A percentile compares a stretch with the other conserved stretches of the same genome.
These are phyloP conservation scores for Curvularia sp. DNA, from an alignment of 2,329 filamentous ascomycete genomes.

Conservation along the genomic window DNA sequence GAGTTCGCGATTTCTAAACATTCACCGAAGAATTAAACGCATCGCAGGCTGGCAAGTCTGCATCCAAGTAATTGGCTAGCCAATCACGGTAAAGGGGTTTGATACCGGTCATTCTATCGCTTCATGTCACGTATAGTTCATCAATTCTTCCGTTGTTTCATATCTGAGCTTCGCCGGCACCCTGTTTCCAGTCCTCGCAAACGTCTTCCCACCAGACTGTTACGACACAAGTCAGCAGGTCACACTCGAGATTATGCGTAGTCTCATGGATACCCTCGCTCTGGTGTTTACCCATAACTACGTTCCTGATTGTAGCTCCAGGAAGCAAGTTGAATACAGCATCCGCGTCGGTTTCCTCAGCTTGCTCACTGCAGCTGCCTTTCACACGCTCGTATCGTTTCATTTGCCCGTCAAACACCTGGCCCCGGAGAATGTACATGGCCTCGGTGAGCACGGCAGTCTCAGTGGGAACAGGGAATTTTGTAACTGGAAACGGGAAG, in stretches of 20 bases:
- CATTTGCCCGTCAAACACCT: conserved; percentile 38
- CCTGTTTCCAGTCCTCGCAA: conserved; percentile 35
- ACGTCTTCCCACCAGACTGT: conserved; percentile 41
- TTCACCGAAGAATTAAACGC: neutral
- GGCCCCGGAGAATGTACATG: conserved; percentile 34
- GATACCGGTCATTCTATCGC: neutral
- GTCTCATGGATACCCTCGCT: conserved; percentile 32
- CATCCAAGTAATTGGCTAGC: neutral
- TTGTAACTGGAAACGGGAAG: conserved; percentile 33
- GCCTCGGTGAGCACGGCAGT: conserved; percentile 36
- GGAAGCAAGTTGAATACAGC: conserved; percentile 36
- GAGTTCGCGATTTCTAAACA: no score
- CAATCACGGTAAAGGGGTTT: neutral
- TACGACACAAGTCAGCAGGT: conserved; percentile 6
- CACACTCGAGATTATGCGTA: fast-evolving
- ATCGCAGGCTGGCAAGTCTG: neutral
- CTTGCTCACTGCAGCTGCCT: conserved; percentile 37
- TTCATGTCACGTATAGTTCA: neutral
- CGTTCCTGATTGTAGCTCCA: conserved; percentile 33
- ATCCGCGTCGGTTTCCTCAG: conserved; percentile 37
- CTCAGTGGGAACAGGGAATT: conserved; percentile 35
- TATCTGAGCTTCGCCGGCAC: conserved; percentile 3
- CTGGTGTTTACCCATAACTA: conserved; percentile 38
- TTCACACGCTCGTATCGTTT: conserved; percentile 37
- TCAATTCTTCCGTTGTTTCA: neutral